Evolutionary conservation across 306 rosid genomes (phyloP).

Genomic region (Casuarina cunninghamiana): DNA sequence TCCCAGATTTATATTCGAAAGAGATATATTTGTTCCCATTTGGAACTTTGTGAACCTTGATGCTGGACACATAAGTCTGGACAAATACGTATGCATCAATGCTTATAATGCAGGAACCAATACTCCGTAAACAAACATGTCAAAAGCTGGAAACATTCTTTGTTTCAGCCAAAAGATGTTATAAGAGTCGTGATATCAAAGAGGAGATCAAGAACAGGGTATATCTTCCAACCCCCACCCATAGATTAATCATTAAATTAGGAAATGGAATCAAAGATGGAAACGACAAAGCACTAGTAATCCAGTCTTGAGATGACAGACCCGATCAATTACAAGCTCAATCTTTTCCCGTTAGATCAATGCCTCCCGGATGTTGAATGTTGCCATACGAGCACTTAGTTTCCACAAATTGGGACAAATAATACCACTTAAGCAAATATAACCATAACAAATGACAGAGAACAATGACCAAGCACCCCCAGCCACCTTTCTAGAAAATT

Average conservation of each 20-base stretch:
- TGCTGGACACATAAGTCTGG: slow-evolving; percentile 60
- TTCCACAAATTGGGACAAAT: background rate
- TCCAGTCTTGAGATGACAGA: slow-evolving; percentile 29
- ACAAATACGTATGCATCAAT: slow-evolving; percentile 20
- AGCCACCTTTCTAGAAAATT: background rate
- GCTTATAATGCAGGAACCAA: slow-evolving; percentile 4
- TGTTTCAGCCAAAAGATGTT: background rate
- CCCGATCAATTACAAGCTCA: slow-evolving; percentile 94
- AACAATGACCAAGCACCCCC: background rate
- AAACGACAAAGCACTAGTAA: background rate
- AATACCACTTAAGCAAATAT: background rate
- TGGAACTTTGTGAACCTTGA: slow-evolving; percentile 83
- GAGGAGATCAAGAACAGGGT: background rate
- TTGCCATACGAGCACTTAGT: slow-evolving; percentile 47
- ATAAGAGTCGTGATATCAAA: background rate
- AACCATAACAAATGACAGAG: background rate
- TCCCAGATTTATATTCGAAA: slow-evolving; percentile 96
- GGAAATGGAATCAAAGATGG: background rate
- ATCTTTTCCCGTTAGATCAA: slow-evolving; percentile 88
- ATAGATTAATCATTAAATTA: background rate
- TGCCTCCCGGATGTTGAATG: slow-evolving; percentile 98
- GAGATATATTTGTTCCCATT: slow-evolving; percentile 92
- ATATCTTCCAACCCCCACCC: background rate
- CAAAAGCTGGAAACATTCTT: slow-evolving; percentile 11
- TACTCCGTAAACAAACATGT: slow-evolving; percentile 17